Evolutionary conservation across 1,284 basidiomycete species (phyloP).

Genomic region (Puccinia horiana): DNA sequence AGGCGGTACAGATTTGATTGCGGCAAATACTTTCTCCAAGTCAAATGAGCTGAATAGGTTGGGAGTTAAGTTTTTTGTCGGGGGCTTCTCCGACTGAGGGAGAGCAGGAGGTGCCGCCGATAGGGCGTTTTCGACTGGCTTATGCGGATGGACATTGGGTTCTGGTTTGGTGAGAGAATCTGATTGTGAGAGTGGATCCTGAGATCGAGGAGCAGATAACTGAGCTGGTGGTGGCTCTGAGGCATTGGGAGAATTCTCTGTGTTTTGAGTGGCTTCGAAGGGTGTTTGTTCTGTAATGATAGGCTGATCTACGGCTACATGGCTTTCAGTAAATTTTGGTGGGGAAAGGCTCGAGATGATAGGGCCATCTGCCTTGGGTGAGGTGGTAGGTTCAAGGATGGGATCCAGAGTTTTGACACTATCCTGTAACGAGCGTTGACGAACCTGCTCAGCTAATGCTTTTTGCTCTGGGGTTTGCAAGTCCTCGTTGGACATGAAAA

Average conservation of each 20-base stretch:
- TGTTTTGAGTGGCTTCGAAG: conserved; percentile 46
- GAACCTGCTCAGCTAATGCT: conserved; percentile 73
- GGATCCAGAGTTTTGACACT: conserved; percentile 67
- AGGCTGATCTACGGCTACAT: conserved; percentile 11
- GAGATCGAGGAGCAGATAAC: not conserved
- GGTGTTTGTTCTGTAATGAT: conserved; percentile 18
- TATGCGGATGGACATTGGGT: not conserved
- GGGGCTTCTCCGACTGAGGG: not conserved
- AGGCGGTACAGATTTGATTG: conserved; percentile 34
- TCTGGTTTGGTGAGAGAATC: not conserved
- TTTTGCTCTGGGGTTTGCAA: conserved; percentile 78
- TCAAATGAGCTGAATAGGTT: conserved; percentile 33
- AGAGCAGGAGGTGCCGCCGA: not conserved
- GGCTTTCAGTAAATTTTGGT: conserved; percentile 31
- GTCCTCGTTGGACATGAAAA: conserved; percentile 79
- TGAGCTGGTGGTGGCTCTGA: conserved; percentile 11
- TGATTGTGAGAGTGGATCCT: not conserved
- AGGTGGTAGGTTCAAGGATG: conserved; percentile 61
- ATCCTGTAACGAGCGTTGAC: conserved; percentile 75
- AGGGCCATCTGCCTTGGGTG: conserved; percentile 76
- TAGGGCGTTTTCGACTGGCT: not conserved
- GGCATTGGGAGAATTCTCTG: not conserved
- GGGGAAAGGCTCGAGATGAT: conserved; percentile 68
- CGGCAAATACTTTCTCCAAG: conserved; percentile 42
- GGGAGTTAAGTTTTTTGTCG: conserved; percentile 10